Evolutionary conservation across 768 basidiomycete genomes (phyloP).

Genomic region (Mycena polygramma): DNA sequence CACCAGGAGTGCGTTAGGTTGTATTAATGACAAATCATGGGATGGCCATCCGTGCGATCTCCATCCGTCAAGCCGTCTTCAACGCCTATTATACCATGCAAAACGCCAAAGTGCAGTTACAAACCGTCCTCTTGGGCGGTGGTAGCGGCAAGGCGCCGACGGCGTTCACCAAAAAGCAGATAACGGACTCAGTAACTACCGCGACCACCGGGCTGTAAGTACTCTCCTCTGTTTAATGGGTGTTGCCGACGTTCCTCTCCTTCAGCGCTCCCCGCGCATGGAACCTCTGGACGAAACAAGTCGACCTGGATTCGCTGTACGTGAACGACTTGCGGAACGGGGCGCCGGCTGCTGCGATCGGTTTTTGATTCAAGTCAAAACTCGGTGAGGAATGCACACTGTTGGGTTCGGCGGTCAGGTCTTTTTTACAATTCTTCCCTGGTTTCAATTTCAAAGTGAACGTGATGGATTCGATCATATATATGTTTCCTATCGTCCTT

Average conservation of each 20-base stretch:
- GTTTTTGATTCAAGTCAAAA: slow-evolving; percentile 6
- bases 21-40: slow-evolving; percentile 9
- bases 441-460: no score
- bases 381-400: no score
- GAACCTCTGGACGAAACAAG: slow-evolving; percentile 11
- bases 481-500: no score
- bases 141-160: neutral
- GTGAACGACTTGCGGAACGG: slow-evolving; percentile 8
- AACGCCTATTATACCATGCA: slow-evolving; percentile 7
- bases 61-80: slow-evolving; percentile 8
- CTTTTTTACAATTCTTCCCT: neutral
- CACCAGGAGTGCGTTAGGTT: slow-evolving; percentile 5
- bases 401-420: neutral
- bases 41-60: slow-evolving; percentile 8
- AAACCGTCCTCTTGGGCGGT: slow-evolving; percentile 3
- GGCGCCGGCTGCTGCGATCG: slow-evolving; percentile 7
- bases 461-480: neutral
- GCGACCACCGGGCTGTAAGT: neutral
- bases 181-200: neutral
- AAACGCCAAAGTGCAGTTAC: slow-evolving; percentile 8
- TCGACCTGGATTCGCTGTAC: slow-evolving; percentile 3
- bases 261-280: slow-evolving; percentile 3
- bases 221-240: neutral
- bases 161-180: neutral
- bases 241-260: slow-evolving; percentile 3